Evolutionary conservation across 169 alveolate genomes (phyloP).

Genomic region (Pseudocohnilembus persalinus): DNA sequence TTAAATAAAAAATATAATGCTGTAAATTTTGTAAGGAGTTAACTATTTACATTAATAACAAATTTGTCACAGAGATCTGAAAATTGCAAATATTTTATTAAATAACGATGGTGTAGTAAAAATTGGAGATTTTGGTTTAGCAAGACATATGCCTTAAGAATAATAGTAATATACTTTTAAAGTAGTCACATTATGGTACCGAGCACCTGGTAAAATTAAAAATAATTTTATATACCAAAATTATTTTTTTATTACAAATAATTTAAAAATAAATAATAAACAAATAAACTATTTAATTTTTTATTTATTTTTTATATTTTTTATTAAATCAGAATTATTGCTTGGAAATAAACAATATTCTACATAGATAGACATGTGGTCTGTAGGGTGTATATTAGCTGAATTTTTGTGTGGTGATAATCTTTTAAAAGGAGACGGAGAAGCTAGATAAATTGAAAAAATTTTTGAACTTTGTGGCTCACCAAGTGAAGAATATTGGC

Average conservation of each 20-base stretch:
- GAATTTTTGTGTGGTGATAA: conserved; percentile 52
- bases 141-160: conserved; percentile 78
- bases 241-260: too few species aligned
- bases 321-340: not conserved
- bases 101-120: conserved; percentile 92
- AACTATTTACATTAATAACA: conserved; percentile 59
- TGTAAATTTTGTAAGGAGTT: conserved; percentile 73
- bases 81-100: conserved; percentile 72
- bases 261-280: too few species aligned
- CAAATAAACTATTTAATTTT: too few species aligned
- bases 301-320: too few species aligned
- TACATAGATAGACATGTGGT: conserved; percentile 56
- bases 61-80: conserved; percentile 59
- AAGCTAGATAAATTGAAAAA: conserved; percentile 60
- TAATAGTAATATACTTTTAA: conserved; percentile 86
- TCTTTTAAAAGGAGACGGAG: conserved; percentile 55
- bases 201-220: conserved; percentile 89
- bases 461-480: conserved; percentile 74
- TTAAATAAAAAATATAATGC: conserved; percentile 69
- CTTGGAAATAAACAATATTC: not conserved
- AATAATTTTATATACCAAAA: too few species aligned
- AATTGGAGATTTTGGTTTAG: conserved; percentile 96
- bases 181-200: conserved; percentile 94
- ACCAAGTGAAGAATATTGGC: conserved; percentile 66
- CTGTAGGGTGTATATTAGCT: conserved; percentile 58